Percentiles rank a stretch among this genome's conserved stretches.
phyloP scores from a whole-genome alignment of 306 rosid species.

The Prunus campanulata region DNA sequence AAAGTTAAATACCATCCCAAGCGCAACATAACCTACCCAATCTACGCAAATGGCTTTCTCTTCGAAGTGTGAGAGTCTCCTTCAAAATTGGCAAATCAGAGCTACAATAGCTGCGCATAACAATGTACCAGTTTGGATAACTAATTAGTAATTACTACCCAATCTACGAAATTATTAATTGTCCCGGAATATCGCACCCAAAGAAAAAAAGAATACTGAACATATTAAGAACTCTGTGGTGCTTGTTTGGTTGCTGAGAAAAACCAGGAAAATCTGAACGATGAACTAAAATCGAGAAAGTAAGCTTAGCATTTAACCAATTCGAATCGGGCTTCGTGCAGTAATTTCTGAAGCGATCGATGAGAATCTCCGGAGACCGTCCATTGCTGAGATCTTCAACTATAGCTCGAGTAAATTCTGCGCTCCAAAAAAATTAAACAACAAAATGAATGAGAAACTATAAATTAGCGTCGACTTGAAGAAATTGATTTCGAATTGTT shows the following conservation, averaged over 20 bases:
- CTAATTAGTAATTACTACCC: background rate
- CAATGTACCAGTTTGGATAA: background rate
- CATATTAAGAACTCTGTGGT: background rate
- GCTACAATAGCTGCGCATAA: background rate
- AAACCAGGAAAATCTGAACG: background rate
- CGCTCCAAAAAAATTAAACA: background rate
- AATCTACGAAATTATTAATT: background rate
- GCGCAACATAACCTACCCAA: too few species aligned
- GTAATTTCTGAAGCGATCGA: slow-evolving; percentile 65
- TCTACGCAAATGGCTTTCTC: slow-evolving; percentile 55
- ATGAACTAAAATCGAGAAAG: background rate
- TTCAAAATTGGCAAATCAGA: slow-evolving; percentile 51
- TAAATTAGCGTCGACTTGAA: background rate
- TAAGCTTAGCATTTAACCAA: slow-evolving; percentile 41
- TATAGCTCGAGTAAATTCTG: slow-evolving; percentile 63
- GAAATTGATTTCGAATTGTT: background rate
- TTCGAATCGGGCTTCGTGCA: slow-evolving; percentile 41
- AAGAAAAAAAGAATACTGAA: background rate
- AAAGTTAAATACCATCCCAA: too few species aligned
- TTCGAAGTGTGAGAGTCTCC: slow-evolving; percentile 61
- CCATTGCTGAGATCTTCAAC: slow-evolving; percentile 48
- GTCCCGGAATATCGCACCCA: background rate
- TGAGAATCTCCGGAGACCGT: slow-evolving; percentile 51
- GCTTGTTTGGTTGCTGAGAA: slow-evolving; percentile 4
- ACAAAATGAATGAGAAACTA: background rate